A percentile compares a stretch with the other conserved stretches of the same genome.
These are phyloP conservation scores for Beauveria scarabaeidicola DNA, from an alignment of 2,329 filamentous ascomycete genomes.

Conservation along the genomic window DNA sequence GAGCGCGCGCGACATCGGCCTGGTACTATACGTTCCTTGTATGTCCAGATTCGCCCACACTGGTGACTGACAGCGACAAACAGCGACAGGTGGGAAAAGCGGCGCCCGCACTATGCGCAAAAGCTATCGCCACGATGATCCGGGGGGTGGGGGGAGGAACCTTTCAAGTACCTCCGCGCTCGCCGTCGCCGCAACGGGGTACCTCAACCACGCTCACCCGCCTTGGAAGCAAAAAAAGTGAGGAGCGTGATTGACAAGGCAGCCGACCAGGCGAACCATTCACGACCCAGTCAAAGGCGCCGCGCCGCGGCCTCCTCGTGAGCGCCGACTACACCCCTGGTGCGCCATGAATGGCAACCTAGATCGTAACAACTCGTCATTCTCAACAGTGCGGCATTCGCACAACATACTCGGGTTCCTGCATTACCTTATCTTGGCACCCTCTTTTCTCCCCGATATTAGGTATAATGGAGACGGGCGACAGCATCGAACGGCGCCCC, in stretches of 20 bases:
- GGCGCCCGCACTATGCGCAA: not conserved
- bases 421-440: slow-evolving; percentile 2
- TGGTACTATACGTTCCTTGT: too few species aligned
- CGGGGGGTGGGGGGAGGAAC: not conserved
- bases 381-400: not conserved
- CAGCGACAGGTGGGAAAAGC: not conserved
- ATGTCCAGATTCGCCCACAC: not conserved
- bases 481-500: not conserved
- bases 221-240: not conserved
- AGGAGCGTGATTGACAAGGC: slow-evolving; percentile 11
- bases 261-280: slow-evolving; percentile 11
- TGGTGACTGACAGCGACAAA: too few species aligned
- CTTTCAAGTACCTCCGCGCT: not conserved
- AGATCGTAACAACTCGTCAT: not conserved
- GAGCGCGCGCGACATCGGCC: too few species aligned
- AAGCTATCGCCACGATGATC: slow-evolving; percentile 8
- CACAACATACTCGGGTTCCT: slow-evolving; percentile 1
- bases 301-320: not conserved
- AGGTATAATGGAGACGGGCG: not conserved
- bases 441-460: not conserved
- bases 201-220: not conserved
- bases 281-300: slow-evolving; percentile 8
- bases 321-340: not conserved
- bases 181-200: not conserved
- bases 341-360: not conserved